phyloP scores from a whole-genome alignment of 1,284 basidiomycete species.

The Boletus subluridellus region DNA sequence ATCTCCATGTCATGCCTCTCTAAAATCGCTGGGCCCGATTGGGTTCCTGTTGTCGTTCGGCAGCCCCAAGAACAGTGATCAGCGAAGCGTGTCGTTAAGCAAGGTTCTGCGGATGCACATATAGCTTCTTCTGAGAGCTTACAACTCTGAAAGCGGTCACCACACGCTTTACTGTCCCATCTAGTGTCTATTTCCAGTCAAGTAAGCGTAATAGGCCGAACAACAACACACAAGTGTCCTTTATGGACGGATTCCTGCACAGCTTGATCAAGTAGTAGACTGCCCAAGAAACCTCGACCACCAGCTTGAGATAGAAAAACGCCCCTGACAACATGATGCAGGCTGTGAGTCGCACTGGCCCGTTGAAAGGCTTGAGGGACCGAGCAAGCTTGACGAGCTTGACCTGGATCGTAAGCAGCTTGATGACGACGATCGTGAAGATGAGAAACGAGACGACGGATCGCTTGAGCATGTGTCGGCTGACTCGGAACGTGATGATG shows the following conservation, averaged over 20 bases:
- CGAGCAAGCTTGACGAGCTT: conserved; percentile 32
- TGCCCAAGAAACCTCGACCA: conserved; percentile 31
- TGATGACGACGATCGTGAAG: conserved; percentile 32
- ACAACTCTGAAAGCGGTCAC: not conserved
- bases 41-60: not conserved
- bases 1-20: not conserved
- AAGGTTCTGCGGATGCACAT: not conserved
- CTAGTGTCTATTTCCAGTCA: conserved; percentile 29
- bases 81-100: no score
- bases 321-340: conserved; percentile 24
- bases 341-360: conserved; percentile 25
- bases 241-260: conserved; percentile 28
- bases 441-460: conserved; percentile 31
- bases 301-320: conserved; percentile 31
- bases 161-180: not conserved
- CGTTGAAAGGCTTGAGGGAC: conserved; percentile 26
- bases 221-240: conserved; percentile 23
- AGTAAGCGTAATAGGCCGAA: conserved; percentile 28
- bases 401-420: conserved; percentile 29
- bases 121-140: not conserved
- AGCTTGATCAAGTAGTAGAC: conserved; percentile 29
- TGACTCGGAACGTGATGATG: conserved; percentile 28
- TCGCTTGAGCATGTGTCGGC: conserved; percentile 30
- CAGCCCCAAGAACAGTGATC: no score
- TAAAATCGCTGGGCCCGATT: no score